Conservation (phyloP, 2,329 filamentous ascomycete genomes). For the Fusarium beomiforme region DNA sequence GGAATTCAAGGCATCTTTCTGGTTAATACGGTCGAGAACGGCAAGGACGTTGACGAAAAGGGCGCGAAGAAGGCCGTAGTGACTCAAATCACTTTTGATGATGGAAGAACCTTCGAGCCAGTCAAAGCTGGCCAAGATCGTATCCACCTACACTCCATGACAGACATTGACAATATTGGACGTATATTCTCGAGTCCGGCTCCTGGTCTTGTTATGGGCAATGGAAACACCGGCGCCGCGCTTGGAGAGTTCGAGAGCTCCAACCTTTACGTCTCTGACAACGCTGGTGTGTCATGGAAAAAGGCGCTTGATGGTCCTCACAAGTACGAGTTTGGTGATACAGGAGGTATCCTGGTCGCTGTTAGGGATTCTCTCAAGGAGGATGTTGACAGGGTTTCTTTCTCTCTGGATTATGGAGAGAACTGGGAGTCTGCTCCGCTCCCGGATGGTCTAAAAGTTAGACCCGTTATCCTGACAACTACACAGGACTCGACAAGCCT, state of each 20-base stretch:
- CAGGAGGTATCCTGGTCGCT: constrained; percentile 88
- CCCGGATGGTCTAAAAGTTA: constrained; percentile 72
- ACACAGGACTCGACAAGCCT: constrained; percentile 92
- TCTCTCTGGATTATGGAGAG: constrained; percentile 90
- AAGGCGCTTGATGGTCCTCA: constrained; percentile 81
- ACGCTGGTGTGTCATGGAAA: constrained; percentile 88
- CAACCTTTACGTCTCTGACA: constrained; percentile 87
- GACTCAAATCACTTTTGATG: constrained; percentile 92
- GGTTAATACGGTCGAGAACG: constrained; percentile 90
- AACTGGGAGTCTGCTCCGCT: constrained; percentile 80
- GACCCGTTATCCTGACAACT: constrained; percentile 81
- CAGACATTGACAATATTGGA: constrained; percentile 82
- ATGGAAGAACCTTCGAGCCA: constrained; percentile 84
- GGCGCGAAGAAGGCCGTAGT: constrained; percentile 72
- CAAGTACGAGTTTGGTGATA: constrained; percentile 96
- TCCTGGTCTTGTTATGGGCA: constrained; percentile 91
- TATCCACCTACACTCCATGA: constrained; percentile 93
- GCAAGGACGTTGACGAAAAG: constrained; percentile 73
- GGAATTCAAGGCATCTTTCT: constrained; percentile 93
- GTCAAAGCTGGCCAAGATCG: constrained; percentile 74
- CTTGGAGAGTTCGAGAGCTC: constrained; percentile 78
- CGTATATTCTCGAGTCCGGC: constrained; percentile 93
- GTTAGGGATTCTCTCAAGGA: constrained; percentile 77
- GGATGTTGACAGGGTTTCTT: constrained; percentile 68
- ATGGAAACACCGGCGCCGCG: constrained; percentile 85